Conservation (phyloP, 2,329 filamentous ascomycete species). For the Drechslerella coelobrocha region DNA sequence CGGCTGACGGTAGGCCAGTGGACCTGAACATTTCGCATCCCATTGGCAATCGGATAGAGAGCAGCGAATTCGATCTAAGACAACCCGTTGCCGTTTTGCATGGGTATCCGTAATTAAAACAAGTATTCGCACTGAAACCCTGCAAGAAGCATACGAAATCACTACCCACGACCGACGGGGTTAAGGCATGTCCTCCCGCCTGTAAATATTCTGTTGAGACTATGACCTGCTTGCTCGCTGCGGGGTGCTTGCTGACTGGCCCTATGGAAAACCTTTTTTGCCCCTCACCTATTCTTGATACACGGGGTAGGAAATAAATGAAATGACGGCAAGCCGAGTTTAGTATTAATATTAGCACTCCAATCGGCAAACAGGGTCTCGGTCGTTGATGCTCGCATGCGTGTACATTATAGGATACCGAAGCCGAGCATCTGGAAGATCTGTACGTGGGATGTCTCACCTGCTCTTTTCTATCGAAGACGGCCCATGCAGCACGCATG, state of each 20-base stretch:
- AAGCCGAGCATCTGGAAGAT: constrained; percentile 46
- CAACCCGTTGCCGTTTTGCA: constrained; percentile 40
- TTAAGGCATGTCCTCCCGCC: background rate
- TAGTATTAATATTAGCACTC: constrained; percentile 1
- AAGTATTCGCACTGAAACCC: constrained; percentile 11
- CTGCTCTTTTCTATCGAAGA: background rate
- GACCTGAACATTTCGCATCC: background rate
- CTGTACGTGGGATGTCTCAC: constrained; percentile 47
- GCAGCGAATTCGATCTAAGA: constrained; percentile 26
- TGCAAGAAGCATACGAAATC: constrained; percentile 5
- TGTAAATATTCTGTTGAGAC: background rate
- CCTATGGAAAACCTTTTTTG: constrained; percentile 14
- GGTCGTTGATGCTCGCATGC: constrained; percentile 5
- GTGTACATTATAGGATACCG: constrained; percentile 50
- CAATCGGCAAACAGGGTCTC: background rate
- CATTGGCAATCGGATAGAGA: background rate
- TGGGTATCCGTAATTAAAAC: background rate
- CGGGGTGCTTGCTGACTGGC: too few relatives aligned
- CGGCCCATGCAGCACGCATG: constrained; percentile 4
- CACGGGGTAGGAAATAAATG: background rate
- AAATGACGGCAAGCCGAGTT: background rate
- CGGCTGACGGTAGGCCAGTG: background rate
- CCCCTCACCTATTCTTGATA: constrained; percentile 30
- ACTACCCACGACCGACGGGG: background rate
- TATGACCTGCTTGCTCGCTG: too few relatives aligned